Evolutionary conservation across 129 eudicot genomes (phyloP).

Genomic region (Pulicaria dysenterica): DNA sequence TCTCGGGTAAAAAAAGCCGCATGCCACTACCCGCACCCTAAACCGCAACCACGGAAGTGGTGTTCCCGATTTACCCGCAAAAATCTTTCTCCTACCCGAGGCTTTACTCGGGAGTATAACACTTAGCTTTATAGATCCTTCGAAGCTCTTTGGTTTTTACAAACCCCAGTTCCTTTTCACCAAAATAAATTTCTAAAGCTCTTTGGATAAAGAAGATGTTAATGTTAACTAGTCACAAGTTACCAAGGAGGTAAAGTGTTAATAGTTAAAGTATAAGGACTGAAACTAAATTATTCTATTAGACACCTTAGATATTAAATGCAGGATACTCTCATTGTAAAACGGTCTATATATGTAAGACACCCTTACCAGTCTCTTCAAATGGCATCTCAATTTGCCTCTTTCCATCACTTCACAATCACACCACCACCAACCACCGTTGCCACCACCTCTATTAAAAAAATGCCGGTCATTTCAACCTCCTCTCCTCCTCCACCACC

Average conservation of each 20-base stretch:
- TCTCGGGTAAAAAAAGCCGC: too few species aligned
- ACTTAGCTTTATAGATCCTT: background rate
- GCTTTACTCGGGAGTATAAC: too few species aligned
- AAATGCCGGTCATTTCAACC: constrained; percentile 22
- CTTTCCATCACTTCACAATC: constrained; percentile 40
- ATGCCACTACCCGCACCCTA: too few species aligned
- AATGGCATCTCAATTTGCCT: constrained; percentile 35
- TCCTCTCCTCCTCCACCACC: background rate
- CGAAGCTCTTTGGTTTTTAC: background rate
- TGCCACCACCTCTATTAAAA: background rate
- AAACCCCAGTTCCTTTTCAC: background rate
- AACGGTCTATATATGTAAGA: constrained; percentile 30
- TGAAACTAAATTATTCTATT: background rate
- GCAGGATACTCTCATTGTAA: constrained; percentile 20
- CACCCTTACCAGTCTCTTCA: constrained; percentile 40
- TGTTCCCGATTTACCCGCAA: too few species aligned
- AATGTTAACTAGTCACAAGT: too few species aligned
- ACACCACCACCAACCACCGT: constrained; percentile 43
- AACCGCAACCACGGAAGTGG: too few species aligned
- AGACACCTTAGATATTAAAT: constrained; percentile 12
- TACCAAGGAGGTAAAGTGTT: constrained; percentile 13
- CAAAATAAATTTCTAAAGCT: background rate
- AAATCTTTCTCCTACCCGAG: too few species aligned
- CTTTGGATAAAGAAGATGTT: background rate
- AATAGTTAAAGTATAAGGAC: constrained; percentile 15